phyloP scores from a whole-genome alignment of 257 asterid genomes.

The Gynochthodes officinalis region DNA sequence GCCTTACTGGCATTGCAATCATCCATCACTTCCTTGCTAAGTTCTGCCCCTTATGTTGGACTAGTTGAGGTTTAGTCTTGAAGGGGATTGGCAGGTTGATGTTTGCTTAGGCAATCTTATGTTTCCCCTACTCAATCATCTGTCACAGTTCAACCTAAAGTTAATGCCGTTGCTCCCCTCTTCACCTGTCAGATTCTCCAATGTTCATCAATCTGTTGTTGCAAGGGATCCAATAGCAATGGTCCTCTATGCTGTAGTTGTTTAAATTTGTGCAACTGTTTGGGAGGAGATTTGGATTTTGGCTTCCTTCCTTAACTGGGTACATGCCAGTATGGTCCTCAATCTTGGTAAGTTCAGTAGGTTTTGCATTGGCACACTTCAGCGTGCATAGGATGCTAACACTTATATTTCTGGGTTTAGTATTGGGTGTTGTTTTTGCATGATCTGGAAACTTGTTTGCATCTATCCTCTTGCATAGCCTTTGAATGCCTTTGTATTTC shows the following conservation, averaged over 20 bases:
- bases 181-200: constrained; percentile 59
- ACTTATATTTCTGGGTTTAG: constrained; percentile 66
- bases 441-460: constrained; percentile 67
- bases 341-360: constrained; percentile 59
- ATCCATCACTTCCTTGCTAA: constrained; percentile 58
- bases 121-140: constrained; percentile 77
- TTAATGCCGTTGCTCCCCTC: constrained; percentile 59
- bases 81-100: constrained; percentile 61
- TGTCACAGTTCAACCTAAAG: constrained; percentile 65
- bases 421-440: constrained; percentile 65
- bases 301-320: constrained; percentile 67
- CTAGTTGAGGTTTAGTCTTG: constrained; percentile 69
- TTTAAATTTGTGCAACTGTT: constrained; percentile 71
- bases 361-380: constrained; percentile 75
- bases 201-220: constrained; percentile 66
- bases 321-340: constrained; percentile 86
- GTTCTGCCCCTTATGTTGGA: constrained; percentile 65
- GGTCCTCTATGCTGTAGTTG: constrained; percentile 66
- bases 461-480: constrained; percentile 63
- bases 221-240: constrained; percentile 80
- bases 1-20: constrained; percentile 61
- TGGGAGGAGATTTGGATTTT: constrained; percentile 88
- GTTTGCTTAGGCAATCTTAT: constrained; percentile 64
- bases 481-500: constrained; percentile 80
- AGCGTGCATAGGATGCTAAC: constrained; percentile 80